Conservation (phyloP, 148 eudicot species). For the Nyssa sinensis region DNA sequence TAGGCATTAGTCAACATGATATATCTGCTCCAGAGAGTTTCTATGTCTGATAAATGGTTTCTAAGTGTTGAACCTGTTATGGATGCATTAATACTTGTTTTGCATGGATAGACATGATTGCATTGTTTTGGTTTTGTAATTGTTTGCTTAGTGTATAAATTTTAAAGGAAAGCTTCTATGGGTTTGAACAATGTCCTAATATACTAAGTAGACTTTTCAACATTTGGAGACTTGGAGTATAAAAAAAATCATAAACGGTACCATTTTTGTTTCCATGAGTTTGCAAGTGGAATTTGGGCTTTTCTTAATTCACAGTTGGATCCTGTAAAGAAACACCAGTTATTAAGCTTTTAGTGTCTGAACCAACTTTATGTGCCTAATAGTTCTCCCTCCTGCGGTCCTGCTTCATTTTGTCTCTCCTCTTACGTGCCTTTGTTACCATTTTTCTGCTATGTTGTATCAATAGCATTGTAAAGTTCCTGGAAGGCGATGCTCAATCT, state of each 20-base stretch:
- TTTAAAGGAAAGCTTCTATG: not conserved
- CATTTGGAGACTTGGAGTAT: not conserved
- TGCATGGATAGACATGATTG: not conserved
- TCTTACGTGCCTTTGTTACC: constrained; percentile 1
- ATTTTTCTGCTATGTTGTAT: not conserved
- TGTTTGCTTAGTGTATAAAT: not conserved
- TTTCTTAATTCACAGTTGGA: not conserved
- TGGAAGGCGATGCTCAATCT: not conserved
- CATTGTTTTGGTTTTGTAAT: constrained; percentile 4
- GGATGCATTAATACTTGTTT: not conserved
- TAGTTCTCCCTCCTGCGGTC: not conserved
- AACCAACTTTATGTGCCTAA: not conserved
- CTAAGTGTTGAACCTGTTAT: not conserved
- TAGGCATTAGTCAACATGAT: too few relatives aligned
- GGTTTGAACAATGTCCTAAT: not conserved
- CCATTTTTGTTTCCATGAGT: too few relatives aligned
- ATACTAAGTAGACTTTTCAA: not conserved
- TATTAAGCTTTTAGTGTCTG: not conserved
- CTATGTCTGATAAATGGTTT: not conserved
- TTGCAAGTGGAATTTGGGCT: not conserved
- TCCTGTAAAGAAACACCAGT: not conserved
- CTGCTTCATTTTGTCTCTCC: not conserved
- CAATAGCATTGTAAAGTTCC: constrained; percentile 1
- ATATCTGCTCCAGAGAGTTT: not conserved
- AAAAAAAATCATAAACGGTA: too few relatives aligned